Evolutionary conservation across 2,329 filamentous ascomycete genomes (phyloP).

Genomic region (Mollisiaceae sp.): DNA sequence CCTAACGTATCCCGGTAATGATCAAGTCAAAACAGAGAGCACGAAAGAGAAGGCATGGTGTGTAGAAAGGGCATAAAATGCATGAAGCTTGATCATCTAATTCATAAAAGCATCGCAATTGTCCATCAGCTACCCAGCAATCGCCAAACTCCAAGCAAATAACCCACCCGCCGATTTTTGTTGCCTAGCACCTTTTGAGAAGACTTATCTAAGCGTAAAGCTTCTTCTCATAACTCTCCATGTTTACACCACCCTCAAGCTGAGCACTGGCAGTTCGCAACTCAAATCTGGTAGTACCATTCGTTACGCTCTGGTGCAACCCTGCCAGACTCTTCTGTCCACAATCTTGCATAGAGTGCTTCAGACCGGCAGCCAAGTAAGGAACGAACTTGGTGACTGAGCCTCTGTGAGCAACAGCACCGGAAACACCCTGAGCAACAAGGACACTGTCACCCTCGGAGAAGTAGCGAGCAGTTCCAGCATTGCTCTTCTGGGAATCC

Average conservation of each 20-base stretch:
- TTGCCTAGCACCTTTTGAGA: conserved; percentile 9
- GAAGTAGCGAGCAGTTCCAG: conserved; percentile 97
- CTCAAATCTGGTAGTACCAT: conserved; percentile 87
- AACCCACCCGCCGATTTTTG: conserved; percentile 13
- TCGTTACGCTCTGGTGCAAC: conserved; percentile 75
- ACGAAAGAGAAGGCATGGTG: too few relatives aligned
- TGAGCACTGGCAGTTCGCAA: conserved; percentile 92
- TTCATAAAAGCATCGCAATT: not conserved
- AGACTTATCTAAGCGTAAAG: conserved; percentile 75
- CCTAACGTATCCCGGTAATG: too few relatives aligned
- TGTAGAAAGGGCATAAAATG: not conserved
- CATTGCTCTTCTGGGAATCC: conserved; percentile 82
- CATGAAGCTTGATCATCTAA: conserved; percentile 1
- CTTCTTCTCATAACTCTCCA: conserved; percentile 99
- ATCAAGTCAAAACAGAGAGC: too few relatives aligned
- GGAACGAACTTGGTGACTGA: conserved; percentile 95
- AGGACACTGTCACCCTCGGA: conserved; percentile 94
- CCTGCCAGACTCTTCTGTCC: conserved; percentile 80
- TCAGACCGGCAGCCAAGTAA: conserved; percentile 92
- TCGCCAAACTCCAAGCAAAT: conserved; percentile 17
- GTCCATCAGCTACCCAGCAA: not conserved
- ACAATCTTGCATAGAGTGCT: conserved; percentile 97
- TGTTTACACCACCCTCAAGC: conserved; percentile 95
- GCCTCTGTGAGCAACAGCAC: conserved; percentile 78
- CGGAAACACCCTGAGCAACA: conserved; percentile 95